Conservation (phyloP, 2,329 filamentous ascomycete species). For the Pyricularia pennisetigena region DNA sequence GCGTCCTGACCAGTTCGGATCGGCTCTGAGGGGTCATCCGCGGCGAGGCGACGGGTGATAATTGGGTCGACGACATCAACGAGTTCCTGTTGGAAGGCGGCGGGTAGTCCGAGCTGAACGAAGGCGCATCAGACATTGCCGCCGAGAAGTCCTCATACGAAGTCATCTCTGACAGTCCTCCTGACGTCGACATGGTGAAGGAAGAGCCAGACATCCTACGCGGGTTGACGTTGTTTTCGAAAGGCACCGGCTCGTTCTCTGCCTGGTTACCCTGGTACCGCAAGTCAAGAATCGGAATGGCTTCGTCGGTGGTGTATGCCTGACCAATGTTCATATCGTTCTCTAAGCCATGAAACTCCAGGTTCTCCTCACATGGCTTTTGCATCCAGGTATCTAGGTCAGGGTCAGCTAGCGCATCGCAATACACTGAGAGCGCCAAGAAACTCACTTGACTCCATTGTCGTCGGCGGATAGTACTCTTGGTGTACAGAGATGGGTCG, state of each 20-base stretch:
- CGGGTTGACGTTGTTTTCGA: slow-evolving; percentile 42
- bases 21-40: slow-evolving; percentile 52
- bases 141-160: slow-evolving; percentile 64
- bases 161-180: slow-evolving; percentile 56
- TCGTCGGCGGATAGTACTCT: slow-evolving; percentile 41
- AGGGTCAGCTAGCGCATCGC: slow-evolving; percentile 13
- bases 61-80: slow-evolving; percentile 59
- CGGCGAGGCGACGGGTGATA: slow-evolving; percentile 66
- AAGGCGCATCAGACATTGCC: slow-evolving; percentile 55
- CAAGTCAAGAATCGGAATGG: slow-evolving; percentile 52
- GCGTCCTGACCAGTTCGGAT: slow-evolving; percentile 50
- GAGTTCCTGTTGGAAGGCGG: slow-evolving; percentile 58
- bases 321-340: slow-evolving; percentile 51
- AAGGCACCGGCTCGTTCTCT: slow-evolving; percentile 40
- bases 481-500: slow-evolving; percentile 49
- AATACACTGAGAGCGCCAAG: not conserved
- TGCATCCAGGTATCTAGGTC: slow-evolving; percentile 36
- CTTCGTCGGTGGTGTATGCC: slow-evolving; percentile 52
- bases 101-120: slow-evolving; percentile 58
- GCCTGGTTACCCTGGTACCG: slow-evolving; percentile 36
- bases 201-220: slow-evolving; percentile 64
- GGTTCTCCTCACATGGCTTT: slow-evolving; percentile 45
- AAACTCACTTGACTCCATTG: slow-evolving; percentile 38
- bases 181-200: slow-evolving; percentile 60
- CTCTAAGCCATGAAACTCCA: slow-evolving; percentile 44